Evolutionary conservation across 202 grass and related monocot genomes (phyloP).

Genomic region (Musa balbisiana): DNA sequence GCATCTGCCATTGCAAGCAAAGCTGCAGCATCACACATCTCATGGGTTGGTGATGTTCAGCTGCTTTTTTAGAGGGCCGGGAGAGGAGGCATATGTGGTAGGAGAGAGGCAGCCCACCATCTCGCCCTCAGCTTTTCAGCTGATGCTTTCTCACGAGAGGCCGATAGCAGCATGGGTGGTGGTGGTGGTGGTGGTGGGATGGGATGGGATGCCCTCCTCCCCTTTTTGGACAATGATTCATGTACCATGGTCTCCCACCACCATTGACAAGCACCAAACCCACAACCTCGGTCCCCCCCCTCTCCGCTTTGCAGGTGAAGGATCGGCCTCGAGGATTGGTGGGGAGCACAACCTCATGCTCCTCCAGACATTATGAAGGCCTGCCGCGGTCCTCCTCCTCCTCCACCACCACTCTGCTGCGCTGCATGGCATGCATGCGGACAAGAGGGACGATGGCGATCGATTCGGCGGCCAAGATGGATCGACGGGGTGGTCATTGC

Average conservation of each 20-base stretch:
- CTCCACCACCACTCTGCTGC: neutral
- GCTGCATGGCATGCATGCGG: neutral
- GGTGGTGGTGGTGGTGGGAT: neutral
- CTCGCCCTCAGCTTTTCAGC: neutral
- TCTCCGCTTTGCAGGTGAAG: neutral
- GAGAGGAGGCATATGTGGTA: neutral
- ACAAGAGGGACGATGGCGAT: no score
- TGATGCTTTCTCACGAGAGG: conserved; percentile 8
- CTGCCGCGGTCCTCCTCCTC: neutral
- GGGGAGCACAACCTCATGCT: neutral
- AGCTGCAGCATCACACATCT: conserved; percentile 1
- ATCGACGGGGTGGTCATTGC: no score
- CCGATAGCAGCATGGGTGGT: no score
- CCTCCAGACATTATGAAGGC: neutral
- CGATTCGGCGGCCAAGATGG: no score
- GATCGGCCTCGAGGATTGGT: neutral
- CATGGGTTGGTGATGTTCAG: neutral
- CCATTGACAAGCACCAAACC: conserved; percentile 1
- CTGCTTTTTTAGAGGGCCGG: neutral
- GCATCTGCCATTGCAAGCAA: conserved; percentile 3
- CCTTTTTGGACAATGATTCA: conserved; percentile 52
- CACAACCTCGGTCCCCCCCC: conserved; percentile 5
- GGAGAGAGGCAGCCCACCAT: conserved; percentile 6
- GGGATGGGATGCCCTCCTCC: conserved; percentile 16
- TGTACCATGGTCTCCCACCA: conserved; percentile 48